Base-by-base conservation (phyloP, 352 stramenopile genomes). In the Halophytophthora batemanensis region DNA sequence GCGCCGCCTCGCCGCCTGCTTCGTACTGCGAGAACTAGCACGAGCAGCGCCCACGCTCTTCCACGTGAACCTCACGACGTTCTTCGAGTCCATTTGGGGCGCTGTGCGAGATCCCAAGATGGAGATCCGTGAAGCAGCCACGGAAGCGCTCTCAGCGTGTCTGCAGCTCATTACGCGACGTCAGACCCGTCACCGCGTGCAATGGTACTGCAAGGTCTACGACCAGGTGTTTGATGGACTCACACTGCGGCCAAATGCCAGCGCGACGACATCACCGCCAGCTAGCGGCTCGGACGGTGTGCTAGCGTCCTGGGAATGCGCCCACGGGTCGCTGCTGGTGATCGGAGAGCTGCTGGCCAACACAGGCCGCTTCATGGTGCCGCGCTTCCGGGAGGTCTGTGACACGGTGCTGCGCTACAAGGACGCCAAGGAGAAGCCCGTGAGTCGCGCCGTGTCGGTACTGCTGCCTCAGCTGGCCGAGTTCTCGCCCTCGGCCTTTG, bases 291-390 rank as follows among this genome's bases (percentile, higher is more conserved):
- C 10, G 46, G 17, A 41, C 31, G 38, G 56, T 40, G 38, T 58
- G 5, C 40, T 69, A 23, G 61, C 76, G 2, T 74, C 81, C 5
- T 91, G 81, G 82, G 82, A 90, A 43, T 82, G 73, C 33, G 79
- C 91, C 0, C 97, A 99, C 61, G 97, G 96, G 11, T 98, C 95
- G 6, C 69, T 99, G 18, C 69, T 99, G 1, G 90, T 97, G 8
- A 90, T 98, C 19, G 82, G 84, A 23, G 92, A 98, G 46, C 82
- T 99, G 52, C 74, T 99, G 25, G 75, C 96, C 10, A 88, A 98
- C 61, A 97, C 96, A 4, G 82, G 93, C 1, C 68, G 82, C n/a
- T 99, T 99, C 64, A 98, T 99, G 83, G 72, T 98, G 25, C 96
- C 97, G 7, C 82, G 97, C 6, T 99, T 98, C 64, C 91, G 96